These are phyloP conservation scores for Termitomyces sp. DNA, from an alignment of 768 basidiomycete species.

Conservation along the genomic window DNA sequence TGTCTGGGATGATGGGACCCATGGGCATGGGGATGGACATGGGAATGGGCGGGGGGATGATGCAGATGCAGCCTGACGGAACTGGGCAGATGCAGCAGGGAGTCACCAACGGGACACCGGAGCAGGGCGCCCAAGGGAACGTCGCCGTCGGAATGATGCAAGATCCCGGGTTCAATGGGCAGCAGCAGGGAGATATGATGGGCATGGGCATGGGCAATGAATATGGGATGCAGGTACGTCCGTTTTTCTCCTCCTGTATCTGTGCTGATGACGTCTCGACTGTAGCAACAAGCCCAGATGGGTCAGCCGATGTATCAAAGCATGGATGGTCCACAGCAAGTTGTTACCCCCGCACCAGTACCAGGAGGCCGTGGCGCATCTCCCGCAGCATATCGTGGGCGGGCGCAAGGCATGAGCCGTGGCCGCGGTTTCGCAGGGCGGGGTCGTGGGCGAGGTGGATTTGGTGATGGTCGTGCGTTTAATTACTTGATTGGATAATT, in stretches of 20 bases:
- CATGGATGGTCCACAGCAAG: slow-evolving; percentile 49
- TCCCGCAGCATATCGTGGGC: slow-evolving; percentile 29
- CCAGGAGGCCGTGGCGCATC: slow-evolving; percentile 36
- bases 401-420: slow-evolving; percentile 38
- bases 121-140: slow-evolving; percentile 35
- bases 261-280: slow-evolving; percentile 13
- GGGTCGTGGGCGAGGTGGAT: slow-evolving; percentile 45
- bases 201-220: slow-evolving; percentile 67
- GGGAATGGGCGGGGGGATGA: slow-evolving; percentile 59
- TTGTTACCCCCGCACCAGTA: slow-evolving; percentile 45
- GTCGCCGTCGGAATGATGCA: slow-evolving; percentile 47
- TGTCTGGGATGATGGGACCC: slow-evolving; percentile 58
- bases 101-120: slow-evolving; percentile 38
- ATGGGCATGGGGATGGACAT: slow-evolving; percentile 69
- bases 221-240: slow-evolving; percentile 71
- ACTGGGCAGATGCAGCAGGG: slow-evolving; percentile 30
- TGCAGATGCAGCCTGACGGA: slow-evolving; percentile 48
- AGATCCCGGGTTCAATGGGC: slow-evolving; percentile 40
- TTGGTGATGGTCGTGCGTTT: slow-evolving; percentile 33
- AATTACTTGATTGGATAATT: slow-evolving; percentile 1
- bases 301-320: slow-evolving; percentile 67
- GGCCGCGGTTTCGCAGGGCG: slow-evolving; percentile 40
- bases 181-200: slow-evolving; percentile 57
- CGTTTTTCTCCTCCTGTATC: neutral
- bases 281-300: slow-evolving; percentile 60